Percentiles rank a stretch among this genome's conserved stretches.
These are phyloP conservation scores for Apodospora peruviana DNA, from an alignment of 495 filamentous ascomycete species.

Conservation along the genomic window DNA sequence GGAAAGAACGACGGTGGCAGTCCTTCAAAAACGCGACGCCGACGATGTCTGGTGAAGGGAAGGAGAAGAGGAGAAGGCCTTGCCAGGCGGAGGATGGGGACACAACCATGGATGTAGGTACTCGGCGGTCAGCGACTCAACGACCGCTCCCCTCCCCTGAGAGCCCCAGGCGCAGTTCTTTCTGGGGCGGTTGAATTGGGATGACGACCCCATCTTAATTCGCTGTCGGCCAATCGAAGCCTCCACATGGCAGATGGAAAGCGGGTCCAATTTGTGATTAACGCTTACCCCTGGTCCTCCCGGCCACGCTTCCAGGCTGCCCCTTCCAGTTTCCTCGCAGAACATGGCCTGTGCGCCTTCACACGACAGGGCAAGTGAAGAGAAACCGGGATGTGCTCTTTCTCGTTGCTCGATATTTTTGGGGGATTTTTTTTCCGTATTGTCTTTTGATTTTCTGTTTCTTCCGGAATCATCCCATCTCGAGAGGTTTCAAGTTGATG, in stretches of 20 bases:
- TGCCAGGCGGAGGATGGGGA: background rate
- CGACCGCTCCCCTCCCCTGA: slow-evolving; percentile 4
- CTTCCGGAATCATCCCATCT: too few species aligned
- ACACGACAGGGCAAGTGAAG: background rate
- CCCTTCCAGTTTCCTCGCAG: background rate
- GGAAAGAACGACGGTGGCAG: slow-evolving; percentile 19
- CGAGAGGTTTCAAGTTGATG: too few species aligned
- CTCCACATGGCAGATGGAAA: background rate
- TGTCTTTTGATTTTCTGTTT: too few species aligned
- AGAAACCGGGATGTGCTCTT: background rate
- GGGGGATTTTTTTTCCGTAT: too few species aligned
- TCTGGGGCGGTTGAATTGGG: slow-evolving; percentile 15
- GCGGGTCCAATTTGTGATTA: slow-evolving; percentile 19
- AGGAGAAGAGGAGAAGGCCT: slow-evolving; percentile 16
- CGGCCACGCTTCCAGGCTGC: background rate
- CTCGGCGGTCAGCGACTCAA: background rate
- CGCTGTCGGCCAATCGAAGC: slow-evolving; percentile 7
- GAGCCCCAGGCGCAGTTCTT: too few species aligned
- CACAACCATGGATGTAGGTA: background rate
- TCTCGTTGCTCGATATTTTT: too few species aligned
- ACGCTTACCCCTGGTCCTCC: slow-evolving; percentile 4
- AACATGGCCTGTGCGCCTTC: slow-evolving; percentile 7
- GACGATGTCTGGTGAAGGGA: slow-evolving; percentile 18
- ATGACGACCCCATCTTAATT: slow-evolving; percentile 12
- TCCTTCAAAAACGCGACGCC: slow-evolving; percentile 17